Conservation (phyloP, 106 monocot genomes). For the Chionographis japonica region DNA sequence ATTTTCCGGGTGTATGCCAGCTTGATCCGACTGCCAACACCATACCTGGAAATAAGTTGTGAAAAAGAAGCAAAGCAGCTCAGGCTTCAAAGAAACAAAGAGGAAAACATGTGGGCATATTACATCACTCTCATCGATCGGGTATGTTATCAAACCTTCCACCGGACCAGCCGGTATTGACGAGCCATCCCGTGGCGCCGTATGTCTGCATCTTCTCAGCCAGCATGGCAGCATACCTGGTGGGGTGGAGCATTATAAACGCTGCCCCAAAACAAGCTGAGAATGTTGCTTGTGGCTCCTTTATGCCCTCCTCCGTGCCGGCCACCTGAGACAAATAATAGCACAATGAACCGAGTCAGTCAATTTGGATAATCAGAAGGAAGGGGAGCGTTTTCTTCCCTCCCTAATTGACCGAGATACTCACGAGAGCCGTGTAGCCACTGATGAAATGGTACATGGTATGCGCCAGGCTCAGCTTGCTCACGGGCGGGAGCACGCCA, state of each 20-base stretch:
- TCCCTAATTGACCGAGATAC: not conserved
- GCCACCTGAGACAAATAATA: conserved; percentile 45
- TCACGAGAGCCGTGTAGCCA: conserved; percentile 88
- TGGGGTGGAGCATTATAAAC: conserved; percentile 95
- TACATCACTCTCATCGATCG: not conserved
- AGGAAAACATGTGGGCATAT: too few relatives aligned
- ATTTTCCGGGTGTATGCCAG: conserved; percentile 73
- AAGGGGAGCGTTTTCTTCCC: too few relatives aligned
- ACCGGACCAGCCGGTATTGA: conserved; percentile 97
- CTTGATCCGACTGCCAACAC: conserved; percentile 83
- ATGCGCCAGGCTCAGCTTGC: conserved; percentile 87
- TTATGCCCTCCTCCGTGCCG: conserved; percentile 90
- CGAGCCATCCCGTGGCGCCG: conserved; percentile 92
- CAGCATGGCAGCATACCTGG: conserved; percentile 88
- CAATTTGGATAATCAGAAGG: not conserved
- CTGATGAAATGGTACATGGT: conserved; percentile 99
- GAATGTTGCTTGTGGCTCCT: conserved; percentile 95
- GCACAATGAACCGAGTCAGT: not conserved
- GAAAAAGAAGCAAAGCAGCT: too few relatives aligned
- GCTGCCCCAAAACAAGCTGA: conserved; percentile 97
- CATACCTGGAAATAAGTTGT: conserved; percentile 44
- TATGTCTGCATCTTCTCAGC: conserved; percentile 89
- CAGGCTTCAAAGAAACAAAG: too few relatives aligned
- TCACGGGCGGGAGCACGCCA: conserved; percentile 91
- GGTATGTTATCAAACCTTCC: conserved; percentile 44